These are phyloP conservation scores for Exophiala phaeomuriformis DNA, from an alignment of 2,329 filamentous ascomycete genomes.

Conservation along the genomic window DNA sequence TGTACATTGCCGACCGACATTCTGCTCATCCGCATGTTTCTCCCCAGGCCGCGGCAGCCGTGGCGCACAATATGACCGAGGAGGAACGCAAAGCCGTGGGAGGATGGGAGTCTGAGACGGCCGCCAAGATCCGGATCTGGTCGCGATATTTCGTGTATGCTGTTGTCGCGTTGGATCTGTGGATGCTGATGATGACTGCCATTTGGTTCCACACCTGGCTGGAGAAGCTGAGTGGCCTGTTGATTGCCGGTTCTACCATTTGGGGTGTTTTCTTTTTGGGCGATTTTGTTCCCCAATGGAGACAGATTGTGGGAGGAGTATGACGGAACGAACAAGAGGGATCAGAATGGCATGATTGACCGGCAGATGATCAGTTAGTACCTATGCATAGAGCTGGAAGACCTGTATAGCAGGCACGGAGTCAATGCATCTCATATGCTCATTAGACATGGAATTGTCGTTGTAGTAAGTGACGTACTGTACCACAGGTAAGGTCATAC, in stretches of 20 bases:
- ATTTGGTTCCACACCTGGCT: conserved; percentile 99
- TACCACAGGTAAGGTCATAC: no score
- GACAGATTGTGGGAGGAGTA: conserved; percentile 41
- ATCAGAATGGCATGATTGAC: no score
- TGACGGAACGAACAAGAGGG: conserved; percentile 12
- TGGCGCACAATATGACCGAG: conserved; percentile 38
- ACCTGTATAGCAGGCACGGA: not conserved
- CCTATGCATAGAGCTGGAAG: not conserved
- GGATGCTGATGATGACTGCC: conserved; percentile 98
- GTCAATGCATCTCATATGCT: no score
- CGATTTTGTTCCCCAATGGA: conserved; percentile 38
- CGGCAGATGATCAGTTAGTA: not conserved
- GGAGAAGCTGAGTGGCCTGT: conserved; percentile 64
- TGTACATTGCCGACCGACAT: conserved; percentile 58
- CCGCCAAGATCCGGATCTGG: conserved; percentile 50
- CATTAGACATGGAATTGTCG: no score
- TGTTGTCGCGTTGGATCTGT: conserved; percentile 67
- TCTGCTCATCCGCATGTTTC: conserved; percentile 26
- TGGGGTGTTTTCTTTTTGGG: conserved; percentile 48
- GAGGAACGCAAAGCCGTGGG: conserved; percentile 32
- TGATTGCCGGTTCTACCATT: conserved; percentile 43
- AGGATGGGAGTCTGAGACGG: conserved; percentile 35
- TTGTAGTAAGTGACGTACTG: no score
- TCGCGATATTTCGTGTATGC: conserved; percentile 43
- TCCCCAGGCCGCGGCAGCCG: conserved; percentile 40